These are phyloP conservation scores for Cochlearia excelsa DNA, from an alignment of 345 rosid genomes.

Conservation along the genomic window DNA sequence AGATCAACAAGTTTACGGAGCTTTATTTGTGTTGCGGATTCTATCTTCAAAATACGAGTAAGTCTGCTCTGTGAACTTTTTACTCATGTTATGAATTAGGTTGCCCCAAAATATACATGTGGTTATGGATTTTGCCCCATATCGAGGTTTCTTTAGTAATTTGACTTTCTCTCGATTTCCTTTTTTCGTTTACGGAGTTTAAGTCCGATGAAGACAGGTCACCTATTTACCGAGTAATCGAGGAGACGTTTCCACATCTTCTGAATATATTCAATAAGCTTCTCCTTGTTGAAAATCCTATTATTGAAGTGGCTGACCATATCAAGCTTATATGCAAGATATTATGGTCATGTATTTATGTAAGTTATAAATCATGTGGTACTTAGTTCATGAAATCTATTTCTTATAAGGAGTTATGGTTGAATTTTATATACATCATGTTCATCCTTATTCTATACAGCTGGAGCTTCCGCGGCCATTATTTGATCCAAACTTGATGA, in stretches of 20 bases:
- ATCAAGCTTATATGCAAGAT: too few relatives aligned
- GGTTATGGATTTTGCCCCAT: conserved; percentile 9
- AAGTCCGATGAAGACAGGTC: conserved; percentile 97
- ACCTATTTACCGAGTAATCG: conserved; percentile 74
- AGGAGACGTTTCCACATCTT: conserved; percentile 83
- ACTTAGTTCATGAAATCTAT: too few relatives aligned
- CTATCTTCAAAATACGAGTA: conserved; percentile 92
- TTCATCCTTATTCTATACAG: too few relatives aligned
- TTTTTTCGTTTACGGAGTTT: conserved; percentile 52
- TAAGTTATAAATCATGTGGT: conserved; percentile 45
- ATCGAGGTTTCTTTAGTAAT: conserved; percentile 2
- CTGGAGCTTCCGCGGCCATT: conserved; percentile 94
- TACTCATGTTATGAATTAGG: conserved; percentile 3
- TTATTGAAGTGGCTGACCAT: conserved; percentile 87
- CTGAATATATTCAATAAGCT: conserved; percentile 73
- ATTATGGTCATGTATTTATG: too few relatives aligned
- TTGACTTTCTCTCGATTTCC: conserved; percentile 1
- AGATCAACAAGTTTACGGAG: too few relatives aligned
- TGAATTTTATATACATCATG: conserved; percentile 30
- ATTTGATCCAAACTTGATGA: conserved; percentile 72
- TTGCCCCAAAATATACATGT: conserved; percentile 1
- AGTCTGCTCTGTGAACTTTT: conserved; percentile 26
- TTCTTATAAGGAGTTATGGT: background rate
- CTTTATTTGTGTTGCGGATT: too few relatives aligned
- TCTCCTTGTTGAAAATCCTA: conserved; percentile 70